A percentile compares a stretch with the other conserved stretches of the same genome.
phyloP scores from a whole-genome alignment of 169 alveolate species.

The Plasmodium sp. region DNA sequence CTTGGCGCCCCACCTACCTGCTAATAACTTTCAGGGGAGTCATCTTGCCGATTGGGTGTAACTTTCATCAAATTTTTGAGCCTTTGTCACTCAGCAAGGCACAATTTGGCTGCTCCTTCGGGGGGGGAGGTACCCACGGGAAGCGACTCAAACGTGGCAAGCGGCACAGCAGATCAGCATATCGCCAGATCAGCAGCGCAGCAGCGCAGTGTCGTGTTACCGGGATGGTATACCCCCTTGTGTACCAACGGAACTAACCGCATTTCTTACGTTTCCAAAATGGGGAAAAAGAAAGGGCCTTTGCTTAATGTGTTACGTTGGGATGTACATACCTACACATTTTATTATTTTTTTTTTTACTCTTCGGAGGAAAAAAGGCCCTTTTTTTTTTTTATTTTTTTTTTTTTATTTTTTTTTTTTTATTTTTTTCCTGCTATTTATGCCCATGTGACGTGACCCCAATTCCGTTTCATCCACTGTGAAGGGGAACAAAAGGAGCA shows the following conservation, averaged over 20 bases:
- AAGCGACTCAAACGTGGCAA: neutral
- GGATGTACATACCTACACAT: neutral
- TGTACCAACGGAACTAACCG: neutral
- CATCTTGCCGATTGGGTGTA: slow-evolving; percentile 6
- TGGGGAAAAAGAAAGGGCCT: neutral
- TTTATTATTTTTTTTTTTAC: neutral
- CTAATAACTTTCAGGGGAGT: slow-evolving; percentile 16
- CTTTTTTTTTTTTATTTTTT: neutral
- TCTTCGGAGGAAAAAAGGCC: neutral
- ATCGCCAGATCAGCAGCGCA: neutral
- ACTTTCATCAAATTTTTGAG: neutral
- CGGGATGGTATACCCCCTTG: neutral
- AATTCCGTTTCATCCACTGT: neutral
- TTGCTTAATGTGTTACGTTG: neutral
- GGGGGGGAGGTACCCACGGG: neutral
- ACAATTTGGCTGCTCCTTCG: neutral
- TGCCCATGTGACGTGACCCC: neutral
- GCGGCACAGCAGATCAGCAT: neutral
- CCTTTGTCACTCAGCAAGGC: neutral
- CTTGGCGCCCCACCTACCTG: slow-evolving; percentile 21
- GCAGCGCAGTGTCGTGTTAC: neutral
- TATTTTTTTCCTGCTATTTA: neutral
- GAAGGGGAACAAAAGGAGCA: neutral
- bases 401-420: neutral
- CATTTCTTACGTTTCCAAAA: neutral